Percentiles rank a stretch among this genome's conserved stretches.
These are phyloP conservation scores for Lagenidium sp. DNA, from an alignment of 352 stramenopile species.

Conservation along the genomic window DNA sequence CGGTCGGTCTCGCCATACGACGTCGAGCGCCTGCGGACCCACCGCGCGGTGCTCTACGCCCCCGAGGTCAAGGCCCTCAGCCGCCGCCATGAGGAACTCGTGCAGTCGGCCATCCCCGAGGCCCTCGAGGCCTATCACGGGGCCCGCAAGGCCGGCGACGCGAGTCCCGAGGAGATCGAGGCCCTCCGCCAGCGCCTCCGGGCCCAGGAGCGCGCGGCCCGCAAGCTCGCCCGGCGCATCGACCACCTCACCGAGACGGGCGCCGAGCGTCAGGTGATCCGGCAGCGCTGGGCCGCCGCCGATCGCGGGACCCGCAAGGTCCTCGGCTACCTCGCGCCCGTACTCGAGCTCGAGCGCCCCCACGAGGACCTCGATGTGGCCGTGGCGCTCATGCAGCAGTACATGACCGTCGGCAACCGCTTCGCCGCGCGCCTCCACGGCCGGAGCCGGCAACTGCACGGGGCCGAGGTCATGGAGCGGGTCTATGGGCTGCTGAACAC, in stretches of 20 bases:
- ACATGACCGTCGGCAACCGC: constrained; percentile 59
- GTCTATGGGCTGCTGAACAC: constrained; percentile 46
- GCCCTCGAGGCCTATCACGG: background rate
- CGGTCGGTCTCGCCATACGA: constrained; percentile 2
- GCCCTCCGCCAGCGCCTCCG: constrained; percentile 15
- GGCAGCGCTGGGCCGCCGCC: constrained; percentile 30
- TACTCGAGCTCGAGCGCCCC: constrained; percentile 1
- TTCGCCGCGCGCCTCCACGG: constrained; percentile 40
- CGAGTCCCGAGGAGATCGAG: background rate
- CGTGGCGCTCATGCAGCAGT: constrained; percentile 63
- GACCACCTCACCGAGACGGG: constrained; percentile 25
- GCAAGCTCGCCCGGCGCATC: constrained; percentile 29
- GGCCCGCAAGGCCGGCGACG: background rate
- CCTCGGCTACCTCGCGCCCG: constrained; percentile 28
- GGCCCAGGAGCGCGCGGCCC: constrained; percentile 9
- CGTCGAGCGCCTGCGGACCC: constrained; percentile 1
- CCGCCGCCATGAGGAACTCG: constrained; percentile 1
- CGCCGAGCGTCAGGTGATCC: constrained; percentile 31
- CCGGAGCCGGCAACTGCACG: constrained; percentile 32
- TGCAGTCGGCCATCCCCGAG: constrained; percentile 1
- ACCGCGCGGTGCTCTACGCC: background rate
- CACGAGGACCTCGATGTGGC: constrained; percentile 39
- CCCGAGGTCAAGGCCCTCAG: constrained; percentile 6
- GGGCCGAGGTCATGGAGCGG: constrained; percentile 55
- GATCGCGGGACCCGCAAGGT: constrained; percentile 36